phyloP scores from a whole-genome alignment of 257 asterid genomes.

The Petrea volubilis region DNA sequence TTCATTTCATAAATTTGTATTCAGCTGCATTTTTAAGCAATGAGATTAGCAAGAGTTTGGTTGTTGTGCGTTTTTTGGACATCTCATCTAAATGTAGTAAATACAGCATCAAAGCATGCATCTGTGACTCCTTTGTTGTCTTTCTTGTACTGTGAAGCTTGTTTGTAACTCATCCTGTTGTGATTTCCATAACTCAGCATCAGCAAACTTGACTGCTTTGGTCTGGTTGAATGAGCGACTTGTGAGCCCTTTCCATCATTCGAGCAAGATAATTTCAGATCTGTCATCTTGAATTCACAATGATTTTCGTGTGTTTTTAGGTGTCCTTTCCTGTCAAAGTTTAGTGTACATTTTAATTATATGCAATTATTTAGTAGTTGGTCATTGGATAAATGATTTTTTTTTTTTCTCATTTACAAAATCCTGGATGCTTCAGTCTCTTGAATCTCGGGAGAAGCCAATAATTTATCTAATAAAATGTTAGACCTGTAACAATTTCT shows the following conservation, averaged over 20 bases:
- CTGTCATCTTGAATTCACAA: no score
- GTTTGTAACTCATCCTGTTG: neutral
- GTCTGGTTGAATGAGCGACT: neutral
- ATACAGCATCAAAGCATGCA: neutral
- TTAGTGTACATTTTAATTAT: neutral
- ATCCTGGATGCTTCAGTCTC: neutral
- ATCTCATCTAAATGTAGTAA: no score
- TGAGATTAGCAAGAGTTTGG: neutral
- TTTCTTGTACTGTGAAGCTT: neutral
- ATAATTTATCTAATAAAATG: neutral
- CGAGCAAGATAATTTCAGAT: no score
- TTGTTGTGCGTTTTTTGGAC: no score
- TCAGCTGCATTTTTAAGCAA: neutral
- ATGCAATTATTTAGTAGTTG: no score
- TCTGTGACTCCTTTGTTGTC: neutral
- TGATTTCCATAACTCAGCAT: neutral
- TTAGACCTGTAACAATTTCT: neutral
- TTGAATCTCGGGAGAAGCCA: constrained; percentile 10
- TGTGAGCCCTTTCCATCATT: neutral
- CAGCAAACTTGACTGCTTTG: neutral
- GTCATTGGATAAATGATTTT: no score
- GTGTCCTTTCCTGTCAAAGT: no score
- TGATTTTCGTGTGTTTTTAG: no score
- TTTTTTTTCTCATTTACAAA: neutral
- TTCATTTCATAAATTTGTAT: neutral